phyloP scores from a whole-genome alignment of 768 basidiomycete species.

The Xanthoconium purpureum region DNA sequence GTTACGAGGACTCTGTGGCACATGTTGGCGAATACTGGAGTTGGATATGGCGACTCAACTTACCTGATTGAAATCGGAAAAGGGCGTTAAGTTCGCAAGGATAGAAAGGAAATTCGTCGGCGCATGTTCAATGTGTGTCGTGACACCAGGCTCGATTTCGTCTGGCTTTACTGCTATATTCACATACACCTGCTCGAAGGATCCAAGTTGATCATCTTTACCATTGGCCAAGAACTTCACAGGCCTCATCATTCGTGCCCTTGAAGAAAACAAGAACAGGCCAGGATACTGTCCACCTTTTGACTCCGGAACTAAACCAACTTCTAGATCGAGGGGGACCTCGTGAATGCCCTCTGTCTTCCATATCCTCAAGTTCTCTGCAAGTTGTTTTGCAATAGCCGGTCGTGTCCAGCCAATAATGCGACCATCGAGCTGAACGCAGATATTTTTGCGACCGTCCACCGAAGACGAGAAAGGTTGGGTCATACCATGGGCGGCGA shows the following conservation, averaged over 20 bases:
- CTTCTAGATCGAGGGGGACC: slow-evolving; percentile 91
- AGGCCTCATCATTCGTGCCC: slow-evolving; percentile 95
- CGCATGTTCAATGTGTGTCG: slow-evolving; percentile 90
- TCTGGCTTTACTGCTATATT: slow-evolving; percentile 90
- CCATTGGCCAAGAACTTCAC: slow-evolving; percentile 89
- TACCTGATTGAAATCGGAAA: slow-evolving; percentile 99
- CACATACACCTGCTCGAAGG: slow-evolving; percentile 99
- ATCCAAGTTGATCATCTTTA: slow-evolving; percentile 83
- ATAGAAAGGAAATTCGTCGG: slow-evolving; percentile 97
- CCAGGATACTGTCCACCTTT: slow-evolving; percentile 97
- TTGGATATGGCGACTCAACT: slow-evolving; percentile 18
- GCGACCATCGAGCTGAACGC: slow-evolving; percentile 92
- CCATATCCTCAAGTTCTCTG: slow-evolving; percentile 85
- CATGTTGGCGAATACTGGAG: not conserved
- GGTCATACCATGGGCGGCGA: slow-evolving; percentile 91
- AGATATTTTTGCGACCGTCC: slow-evolving; percentile 78
- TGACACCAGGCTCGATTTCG: slow-evolving; percentile 73
- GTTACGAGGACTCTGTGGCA: slow-evolving; percentile 73
- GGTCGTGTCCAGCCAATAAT: slow-evolving; percentile 92
- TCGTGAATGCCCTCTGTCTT: slow-evolving; percentile 85
- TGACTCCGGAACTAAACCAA: slow-evolving; percentile 84
- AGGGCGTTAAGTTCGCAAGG: slow-evolving; percentile 95
- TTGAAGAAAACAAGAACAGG: slow-evolving; percentile 83
- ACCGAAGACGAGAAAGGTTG: slow-evolving; percentile 77
- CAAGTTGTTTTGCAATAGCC: slow-evolving; percentile 69